phyloP scores from a whole-genome alignment of 441 rosid genomes.

The Brassica balearica region DNA sequence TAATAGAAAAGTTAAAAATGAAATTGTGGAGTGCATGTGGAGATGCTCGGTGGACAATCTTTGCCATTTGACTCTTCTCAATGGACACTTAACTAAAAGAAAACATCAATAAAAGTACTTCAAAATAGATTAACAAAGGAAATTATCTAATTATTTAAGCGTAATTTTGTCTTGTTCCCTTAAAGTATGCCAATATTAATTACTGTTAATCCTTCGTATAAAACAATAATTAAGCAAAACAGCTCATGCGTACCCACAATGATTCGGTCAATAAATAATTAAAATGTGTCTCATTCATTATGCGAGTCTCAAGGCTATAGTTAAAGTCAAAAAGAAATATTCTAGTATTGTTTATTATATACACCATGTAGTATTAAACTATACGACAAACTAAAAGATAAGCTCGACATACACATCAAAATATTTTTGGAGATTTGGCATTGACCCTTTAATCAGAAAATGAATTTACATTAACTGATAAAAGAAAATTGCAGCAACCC shows the following conservation, averaged over 20 bases:
- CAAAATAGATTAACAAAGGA: conserved; percentile 10
- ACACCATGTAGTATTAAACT: neutral
- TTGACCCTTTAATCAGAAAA: neutral
- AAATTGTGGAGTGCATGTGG: conserved; percentile 30
- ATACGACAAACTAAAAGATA: conserved; percentile 1
- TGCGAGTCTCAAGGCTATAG: conserved; percentile 11
- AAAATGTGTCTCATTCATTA: conserved; percentile 30
- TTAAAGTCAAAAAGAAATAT: conserved; percentile 14
- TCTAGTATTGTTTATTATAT: neutral
- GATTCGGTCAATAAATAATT: conserved; percentile 33
- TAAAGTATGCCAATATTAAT: conserved; percentile 22
- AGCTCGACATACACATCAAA: neutral
- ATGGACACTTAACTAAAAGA: conserved; percentile 31
- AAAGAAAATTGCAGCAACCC: conserved; percentile 16
- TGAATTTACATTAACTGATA: neutral
- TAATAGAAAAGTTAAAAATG: neutral
- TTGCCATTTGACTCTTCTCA: conserved; percentile 40
- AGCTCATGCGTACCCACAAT: conserved; percentile 41
- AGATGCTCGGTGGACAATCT: conserved; percentile 32
- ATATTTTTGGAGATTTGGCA: neutral
- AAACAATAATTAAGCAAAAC: conserved; percentile 13
- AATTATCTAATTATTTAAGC: conserved; percentile 12
- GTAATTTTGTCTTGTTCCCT: conserved; percentile 31
- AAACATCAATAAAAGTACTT: conserved; percentile 14
- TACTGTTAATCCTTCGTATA: neutral